Conservation (phyloP, 176 grass and related monocot species). For the Tuctoria greenei region DNA sequence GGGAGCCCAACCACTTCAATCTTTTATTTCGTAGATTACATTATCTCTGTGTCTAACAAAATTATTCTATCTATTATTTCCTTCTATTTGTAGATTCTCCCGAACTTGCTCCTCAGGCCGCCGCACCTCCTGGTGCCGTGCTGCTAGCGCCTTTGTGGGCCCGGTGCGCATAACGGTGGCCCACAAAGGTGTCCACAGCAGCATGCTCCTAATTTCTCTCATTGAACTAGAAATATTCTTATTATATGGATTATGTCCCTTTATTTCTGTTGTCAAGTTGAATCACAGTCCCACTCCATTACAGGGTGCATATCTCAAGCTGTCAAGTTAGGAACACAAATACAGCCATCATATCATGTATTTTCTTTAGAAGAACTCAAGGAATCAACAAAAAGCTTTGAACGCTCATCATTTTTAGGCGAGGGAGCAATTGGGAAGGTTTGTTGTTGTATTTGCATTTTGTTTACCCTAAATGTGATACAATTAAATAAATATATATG, state of each 20-base stretch:
- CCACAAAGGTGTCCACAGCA: too few species aligned
- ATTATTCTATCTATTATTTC: too few species aligned
- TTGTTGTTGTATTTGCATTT: constrained; percentile 13
- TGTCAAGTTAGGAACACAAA: constrained; percentile 80
- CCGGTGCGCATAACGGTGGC: too few species aligned
- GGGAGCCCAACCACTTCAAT: too few species aligned
- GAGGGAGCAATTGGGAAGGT: constrained; percentile 99
- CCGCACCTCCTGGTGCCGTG: too few species aligned
- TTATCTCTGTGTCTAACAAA: too few species aligned
- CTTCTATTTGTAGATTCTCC: too few species aligned
- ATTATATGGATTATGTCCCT: constrained; percentile 13
- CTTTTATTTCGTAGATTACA: too few species aligned
- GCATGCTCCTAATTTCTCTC: background rate
- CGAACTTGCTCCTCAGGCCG: too few species aligned
- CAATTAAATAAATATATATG: constrained; percentile 1
- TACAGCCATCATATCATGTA: constrained; percentile 57
- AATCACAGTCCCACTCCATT: constrained; percentile 19
- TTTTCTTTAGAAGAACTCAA: constrained; percentile 96
- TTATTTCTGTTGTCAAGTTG: constrained; percentile 5
- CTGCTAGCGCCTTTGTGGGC: too few species aligned
- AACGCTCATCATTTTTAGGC: constrained; percentile 66
- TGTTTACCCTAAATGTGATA: background rate
- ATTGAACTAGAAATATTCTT: background rate
- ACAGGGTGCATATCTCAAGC: constrained; percentile 91
- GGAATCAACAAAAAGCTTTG: constrained; percentile 86